Evolutionary conservation across 2,329 filamentous ascomycete species (phyloP).

Genomic region (Penicillium nordicum): DNA sequence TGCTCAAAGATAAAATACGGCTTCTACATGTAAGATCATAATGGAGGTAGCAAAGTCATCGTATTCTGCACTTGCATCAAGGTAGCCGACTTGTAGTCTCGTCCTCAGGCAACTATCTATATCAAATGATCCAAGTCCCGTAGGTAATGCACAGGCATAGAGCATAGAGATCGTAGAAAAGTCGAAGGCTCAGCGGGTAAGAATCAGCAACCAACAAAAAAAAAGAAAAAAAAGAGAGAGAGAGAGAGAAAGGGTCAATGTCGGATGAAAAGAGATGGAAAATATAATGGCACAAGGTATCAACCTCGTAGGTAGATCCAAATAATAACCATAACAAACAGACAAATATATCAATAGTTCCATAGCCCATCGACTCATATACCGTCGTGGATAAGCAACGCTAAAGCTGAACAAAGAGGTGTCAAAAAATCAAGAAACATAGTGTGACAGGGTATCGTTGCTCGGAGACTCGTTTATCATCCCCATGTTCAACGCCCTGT

Average conservation of each 20-base stretch:
- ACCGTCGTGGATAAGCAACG: constrained; percentile 25
- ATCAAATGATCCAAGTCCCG: constrained; percentile 10
- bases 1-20: neutral
- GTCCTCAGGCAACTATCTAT: constrained; percentile 10
- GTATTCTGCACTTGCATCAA: constrained; percentile 14
- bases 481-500: constrained; percentile 36
- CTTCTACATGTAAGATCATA: neutral
- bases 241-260: neutral
- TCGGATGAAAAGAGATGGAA: neutral
- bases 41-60: constrained; percentile 5
- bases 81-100: constrained; percentile 7
- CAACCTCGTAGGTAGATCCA: constrained; percentile 20
- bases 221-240: constrained; percentile 9
- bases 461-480: constrained; percentile 43
- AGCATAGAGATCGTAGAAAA: constrained; percentile 13
- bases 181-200: constrained; percentile 11
- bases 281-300: constrained; percentile 17
- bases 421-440: constrained; percentile 17
- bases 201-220: constrained; percentile 6
- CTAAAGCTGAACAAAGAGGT: constrained; percentile 13
- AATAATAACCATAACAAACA: constrained; percentile 6
- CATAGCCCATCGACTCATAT: constrained; percentile 22
- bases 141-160: constrained; percentile 12
- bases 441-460: constrained; percentile 40
- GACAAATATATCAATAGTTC: constrained; percentile 17